Evolutionary conservation across 108 stramenopile genomes (phyloP), one percentile per base, ranked within the genome.

Genomic region (Mayamaea pseudoterrestris): DNA sequence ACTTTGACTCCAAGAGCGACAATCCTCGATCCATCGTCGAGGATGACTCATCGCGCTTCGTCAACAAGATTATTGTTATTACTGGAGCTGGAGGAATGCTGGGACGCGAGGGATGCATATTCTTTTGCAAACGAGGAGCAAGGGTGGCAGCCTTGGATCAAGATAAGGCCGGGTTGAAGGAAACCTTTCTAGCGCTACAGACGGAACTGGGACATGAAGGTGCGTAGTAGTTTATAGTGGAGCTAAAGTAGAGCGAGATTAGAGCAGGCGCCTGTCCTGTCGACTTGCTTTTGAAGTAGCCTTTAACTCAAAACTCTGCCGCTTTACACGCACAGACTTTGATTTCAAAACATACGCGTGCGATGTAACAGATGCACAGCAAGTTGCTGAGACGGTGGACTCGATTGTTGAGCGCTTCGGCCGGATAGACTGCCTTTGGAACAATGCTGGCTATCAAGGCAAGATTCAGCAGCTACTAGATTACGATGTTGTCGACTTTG

Each of bases 361-460:
- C 55, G 73, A 93, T 57, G 81, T 93, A 17, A 85, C 88, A 5
- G 42, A 73, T 55, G 46, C 53, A 13, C 28, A 41, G 0, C 51
- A 63, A 39, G 84, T 90, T 6, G 44, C 77, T 30, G 41, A 42
- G 0, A 68, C 79, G 6, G 53, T 81, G 0, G 59, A 56, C 36
- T 31, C 22, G 0, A 47, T 61, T 23, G 58, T 73, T 1, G 39
- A 62, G 20, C 31, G 50, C 20, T 68, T 75, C 34, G 70, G 72
- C 14, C 20, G 51, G 11, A 79, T 89, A 22, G 69, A 94, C 39
- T 59, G 83, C 55, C 52, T 89, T 13, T 94, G 93, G 93, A 94
- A 90, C 55, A 94, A 94, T 56, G 93, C 93, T n/a, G 93, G 93
- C 1, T 94, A 94, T 61, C 93, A 94, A 68, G 93, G 93, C 12